A percentile compares a stretch with the other conserved stretches of the same genome.
These are phyloP conservation scores for Oldenlandia corymbosa DNA, from an alignment of 257 asterid species.

Conservation along the genomic window DNA sequence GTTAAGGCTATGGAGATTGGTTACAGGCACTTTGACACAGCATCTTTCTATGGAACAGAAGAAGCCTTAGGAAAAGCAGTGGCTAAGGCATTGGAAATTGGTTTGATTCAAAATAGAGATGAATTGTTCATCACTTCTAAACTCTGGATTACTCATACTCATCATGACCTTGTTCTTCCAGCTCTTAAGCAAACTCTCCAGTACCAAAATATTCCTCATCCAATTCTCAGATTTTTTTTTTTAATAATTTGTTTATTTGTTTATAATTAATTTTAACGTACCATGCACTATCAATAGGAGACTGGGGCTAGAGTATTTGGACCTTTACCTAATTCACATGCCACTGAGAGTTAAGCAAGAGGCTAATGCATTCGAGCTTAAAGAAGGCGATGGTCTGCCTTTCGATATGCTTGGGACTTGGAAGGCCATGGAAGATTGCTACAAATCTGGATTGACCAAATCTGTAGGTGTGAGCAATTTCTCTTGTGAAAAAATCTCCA, in stretches of 20 bases:
- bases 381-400: constrained; percentile 28
- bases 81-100: constrained; percentile 26
- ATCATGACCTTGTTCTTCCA: constrained; percentile 39
- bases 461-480: constrained; percentile 62
- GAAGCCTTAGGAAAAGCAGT: constrained; percentile 40
- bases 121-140: constrained; percentile 51
- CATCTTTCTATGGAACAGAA: constrained; percentile 37
- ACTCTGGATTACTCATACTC: constrained; percentile 24
- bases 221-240: no score
- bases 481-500: constrained; percentile 39
- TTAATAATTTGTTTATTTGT: no score
- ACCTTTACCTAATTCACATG: constrained; percentile 50
- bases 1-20: constrained; percentile 36
- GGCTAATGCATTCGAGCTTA: background rate
- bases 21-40: constrained; percentile 54
- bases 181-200: constrained; percentile 35
- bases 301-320: constrained; percentile 41
- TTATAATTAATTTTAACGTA: no score
- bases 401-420: constrained; percentile 41
- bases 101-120: constrained; percentile 32
- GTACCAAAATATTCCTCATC: constrained; percentile 17
- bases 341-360: constrained; percentile 30
- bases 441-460: constrained; percentile 38
- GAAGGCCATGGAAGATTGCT: constrained; percentile 57
- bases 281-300: constrained; percentile 17